Base-by-base conservation (phyloP, 2,329 filamentous ascomycete genomes). In the Fusarium piperis region DNA sequence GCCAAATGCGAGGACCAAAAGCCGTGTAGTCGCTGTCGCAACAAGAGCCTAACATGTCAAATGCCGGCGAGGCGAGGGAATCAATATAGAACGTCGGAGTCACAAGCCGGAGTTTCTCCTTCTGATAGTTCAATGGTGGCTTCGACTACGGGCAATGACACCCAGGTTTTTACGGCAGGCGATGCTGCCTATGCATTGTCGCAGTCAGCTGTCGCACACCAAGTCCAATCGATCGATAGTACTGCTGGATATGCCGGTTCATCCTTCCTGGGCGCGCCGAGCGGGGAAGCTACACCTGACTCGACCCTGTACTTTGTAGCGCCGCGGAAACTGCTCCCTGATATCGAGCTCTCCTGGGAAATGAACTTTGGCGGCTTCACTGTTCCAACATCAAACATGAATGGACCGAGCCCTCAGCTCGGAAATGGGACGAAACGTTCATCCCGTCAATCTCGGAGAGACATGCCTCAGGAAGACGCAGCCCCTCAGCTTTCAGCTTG, bases 1-100 rank as follows among this genome's bases (percentile, higher is more conserved):
- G 74, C 74, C 15, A 76, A 76, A 41, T 76, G 74, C 35, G 74
- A 76, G 30, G 74, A 76, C 28, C 74, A 76, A 57, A 76, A 76
- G 41, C 74, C 74, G 4, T 76, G 74, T 35, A 73, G 69, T 46
- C 74, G 74, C n/a, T 76, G 74, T 33, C 74, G 74, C 12, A 76
- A 53, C 52, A 76, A 76, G 65, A 76, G 72, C 28, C 62, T 76
- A 36, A 57, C 66, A 28, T 76, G 74, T 26, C 74, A 76, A 59
- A 76, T 76, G 74, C 74, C 74, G 32, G 62, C 65, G n/a, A 68
- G 74, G 48, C 74, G 74, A 4, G 67, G 71, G 18, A 74, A 71
- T 35, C 74, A 76, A 53, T 76, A 76, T 35, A 67, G 74, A 20
- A 76, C 74, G 11, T 76, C 74, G 15, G 74, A 76, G 46, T 74